Evolutionary conservation across 768 basidiomycete genomes (phyloP).

Genomic region (Boletus rex-veris): DNA sequence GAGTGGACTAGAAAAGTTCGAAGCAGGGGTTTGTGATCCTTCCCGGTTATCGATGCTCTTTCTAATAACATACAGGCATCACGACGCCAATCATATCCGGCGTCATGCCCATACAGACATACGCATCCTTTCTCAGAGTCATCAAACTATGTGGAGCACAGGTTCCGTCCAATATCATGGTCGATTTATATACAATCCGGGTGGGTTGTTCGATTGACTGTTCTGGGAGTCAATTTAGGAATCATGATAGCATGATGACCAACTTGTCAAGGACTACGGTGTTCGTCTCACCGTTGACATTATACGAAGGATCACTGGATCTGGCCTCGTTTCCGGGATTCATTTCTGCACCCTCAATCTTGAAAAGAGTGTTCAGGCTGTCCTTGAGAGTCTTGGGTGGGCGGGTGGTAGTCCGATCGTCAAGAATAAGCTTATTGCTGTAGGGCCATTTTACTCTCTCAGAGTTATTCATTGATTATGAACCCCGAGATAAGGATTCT

Average conservation of each 20-base stretch:
- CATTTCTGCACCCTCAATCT: conserved; percentile 97
- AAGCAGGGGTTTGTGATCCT: conserved; percentile 51
- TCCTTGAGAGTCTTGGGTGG: conserved; percentile 82
- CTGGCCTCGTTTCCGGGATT: conserved; percentile 65
- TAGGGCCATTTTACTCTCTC: conserved; percentile 30
- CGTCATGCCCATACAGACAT: conserved; percentile 97
- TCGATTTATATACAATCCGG: conserved; percentile 69
- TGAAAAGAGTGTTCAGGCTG: conserved; percentile 88
- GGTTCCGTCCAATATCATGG: conserved; percentile 65
- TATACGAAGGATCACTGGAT: conserved; percentile 56
- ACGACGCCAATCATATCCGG: conserved; percentile 89
- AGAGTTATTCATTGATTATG: not conserved
- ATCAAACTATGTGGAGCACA: conserved; percentile 83
- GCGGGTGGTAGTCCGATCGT: conserved; percentile 39
- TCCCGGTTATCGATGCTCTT: not conserved
- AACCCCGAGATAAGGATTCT: conserved; percentile 36
- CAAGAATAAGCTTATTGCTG: conserved; percentile 68
- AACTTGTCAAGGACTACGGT: conserved; percentile 93
- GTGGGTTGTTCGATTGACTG: conserved; percentile 40
- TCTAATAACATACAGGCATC: conserved; percentile 59
- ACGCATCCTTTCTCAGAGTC: conserved; percentile 87
- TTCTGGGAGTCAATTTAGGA: not conserved
- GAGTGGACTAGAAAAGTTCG: conserved; percentile 74
- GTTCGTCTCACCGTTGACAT: conserved; percentile 79
- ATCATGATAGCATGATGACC: conserved; percentile 77